A percentile compares a stretch with the other conserved stretches of the same genome.
phyloP scores from a whole-genome alignment of 495 filamentous ascomycete species.

The Aspergillus diversus region DNA sequence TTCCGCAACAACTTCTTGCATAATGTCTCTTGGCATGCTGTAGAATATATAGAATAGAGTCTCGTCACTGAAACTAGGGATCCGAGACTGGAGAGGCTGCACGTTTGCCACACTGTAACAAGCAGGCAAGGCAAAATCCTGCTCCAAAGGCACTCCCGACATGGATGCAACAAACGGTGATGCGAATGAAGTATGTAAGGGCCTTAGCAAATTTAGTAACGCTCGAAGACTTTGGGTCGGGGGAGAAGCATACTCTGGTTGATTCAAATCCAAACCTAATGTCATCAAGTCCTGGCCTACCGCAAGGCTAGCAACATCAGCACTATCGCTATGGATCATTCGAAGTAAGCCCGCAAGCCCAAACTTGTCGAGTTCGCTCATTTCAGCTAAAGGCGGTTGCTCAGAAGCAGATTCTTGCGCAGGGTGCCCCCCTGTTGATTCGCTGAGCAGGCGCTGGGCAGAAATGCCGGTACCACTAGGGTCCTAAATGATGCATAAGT shows the following conservation, averaged over 20 bases:
- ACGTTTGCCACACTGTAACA: conserved; percentile 90
- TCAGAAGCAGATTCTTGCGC: conserved; percentile 32
- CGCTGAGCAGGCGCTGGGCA: conserved; percentile 38
- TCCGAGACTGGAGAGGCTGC: conserved; percentile 75
- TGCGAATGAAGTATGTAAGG: conserved; percentile 65
- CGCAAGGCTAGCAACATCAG: conserved; percentile 74
- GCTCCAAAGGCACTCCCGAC: conserved; percentile 68
- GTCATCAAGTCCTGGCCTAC: conserved; percentile 77
- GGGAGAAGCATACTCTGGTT: conserved; percentile 65
- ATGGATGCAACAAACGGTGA: conserved; percentile 73
- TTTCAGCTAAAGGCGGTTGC: conserved; percentile 67
- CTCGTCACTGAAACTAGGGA: conserved; percentile 84
- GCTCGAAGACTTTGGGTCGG: conserved; percentile 1
- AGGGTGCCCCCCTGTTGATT: conserved; percentile 34
- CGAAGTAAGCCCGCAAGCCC: conserved; percentile 78
- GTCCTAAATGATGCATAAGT: conserved; percentile 27
- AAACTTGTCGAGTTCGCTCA: conserved; percentile 80
- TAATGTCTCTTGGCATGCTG: conserved; percentile 78
- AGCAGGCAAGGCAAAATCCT: conserved; percentile 76
- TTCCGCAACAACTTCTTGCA: conserved; percentile 81
- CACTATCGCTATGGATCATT: conserved; percentile 77
- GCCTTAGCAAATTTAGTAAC: conserved; percentile 43
- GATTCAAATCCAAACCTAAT: conserved; percentile 79
- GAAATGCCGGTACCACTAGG: conserved; percentile 40
- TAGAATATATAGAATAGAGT: conserved; percentile 96